Conservation (phyloP, 2,329 filamentous ascomycete species). For the Ophiostoma ulmi region DNA sequence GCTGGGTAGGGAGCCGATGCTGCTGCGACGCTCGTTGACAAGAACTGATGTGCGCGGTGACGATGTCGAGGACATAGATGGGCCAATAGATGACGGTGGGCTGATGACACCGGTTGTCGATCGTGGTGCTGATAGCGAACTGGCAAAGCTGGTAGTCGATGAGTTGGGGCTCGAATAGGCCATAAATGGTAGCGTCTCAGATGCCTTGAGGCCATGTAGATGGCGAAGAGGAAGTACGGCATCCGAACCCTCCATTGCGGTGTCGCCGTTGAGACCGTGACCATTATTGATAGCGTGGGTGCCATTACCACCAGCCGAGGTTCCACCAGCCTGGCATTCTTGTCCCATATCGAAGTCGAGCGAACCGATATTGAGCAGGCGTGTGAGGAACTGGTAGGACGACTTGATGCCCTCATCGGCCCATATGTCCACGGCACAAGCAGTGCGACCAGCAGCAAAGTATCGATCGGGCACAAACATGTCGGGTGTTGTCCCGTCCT, state of each 20-base stretch:
- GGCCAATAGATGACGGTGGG: conserved; percentile 20
- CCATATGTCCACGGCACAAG: conserved; percentile 31
- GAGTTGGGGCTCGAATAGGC: conserved; percentile 28
- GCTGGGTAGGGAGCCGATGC: conserved; percentile 27
- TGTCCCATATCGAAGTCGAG: conserved; percentile 31
- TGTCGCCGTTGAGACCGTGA: conserved; percentile 14
- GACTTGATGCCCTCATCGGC: conserved; percentile 31
- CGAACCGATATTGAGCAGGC: conserved; percentile 33
- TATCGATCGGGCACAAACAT: conserved; percentile 31
- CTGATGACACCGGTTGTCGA: conserved; percentile 23
- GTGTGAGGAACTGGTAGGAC: conserved; percentile 33
- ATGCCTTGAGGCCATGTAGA: conserved; percentile 9
- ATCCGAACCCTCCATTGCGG: conserved; percentile 22
- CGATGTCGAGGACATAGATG: conserved; percentile 22
- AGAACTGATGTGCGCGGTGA: conserved; percentile 27
- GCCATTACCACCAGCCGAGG: conserved; percentile 5
- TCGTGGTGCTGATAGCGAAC: conserved; percentile 23
- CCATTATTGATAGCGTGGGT: neutral
- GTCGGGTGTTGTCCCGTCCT: conserved; percentile 27
- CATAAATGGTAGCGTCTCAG: conserved; percentile 17
- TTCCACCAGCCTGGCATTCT: conserved; percentile 9
- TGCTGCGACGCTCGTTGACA: conserved; percentile 24
- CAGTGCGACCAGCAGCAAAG: conserved; percentile 30
- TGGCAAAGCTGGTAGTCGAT: conserved; percentile 27
- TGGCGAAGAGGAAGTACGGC: conserved; percentile 18